Base-by-base conservation (phyloP, 257 asterid genomes). In the Ophiorrhiza pumila region DNA sequence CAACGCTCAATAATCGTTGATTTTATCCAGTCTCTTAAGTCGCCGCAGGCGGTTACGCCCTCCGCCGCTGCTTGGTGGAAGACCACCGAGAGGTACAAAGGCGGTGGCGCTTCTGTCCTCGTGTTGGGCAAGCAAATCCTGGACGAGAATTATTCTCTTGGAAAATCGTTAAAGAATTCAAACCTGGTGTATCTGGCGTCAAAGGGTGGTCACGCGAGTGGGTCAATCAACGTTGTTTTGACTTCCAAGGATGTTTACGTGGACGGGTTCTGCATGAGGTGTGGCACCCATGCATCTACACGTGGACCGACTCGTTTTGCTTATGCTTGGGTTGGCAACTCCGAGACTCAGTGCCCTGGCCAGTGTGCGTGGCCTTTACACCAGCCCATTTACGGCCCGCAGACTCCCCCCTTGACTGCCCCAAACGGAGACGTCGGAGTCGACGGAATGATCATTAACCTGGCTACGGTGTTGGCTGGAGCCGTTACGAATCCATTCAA, bases 321-420 rank as follows among this genome's bases (percentile, higher is more conserved):
- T 0, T 89, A 86, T 74, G 96, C 89, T 18, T 91, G 97, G 97
- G 95, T 91, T 5, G 97, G 97, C 3, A 87, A 91, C 83, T 78
- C 97, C 53, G 96, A 80, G 74, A 80, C 74, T 15, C 90, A 80
- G 83, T 91, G 96, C 42, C 85, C 96, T 0, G 97, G 97, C 0
- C 85, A 87, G 80, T 90, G 98, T 74, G 98, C 97, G 2, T 88
- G 92, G 96, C 98, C 98, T 42, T 92, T 92, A 50, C 92, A 90
- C 72, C 91, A 85, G 78, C 97, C 97, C n/a, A 4, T 80, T 17
- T 88, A 87, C 88, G 95, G 95, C n/a, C 97, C 97, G 6, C 97
- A 90, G 78, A 41, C 83, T 1, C 86, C 90, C 72, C 90, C 97
- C 61, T 75, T 90, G 0, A 76, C 82, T 20, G 84, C 97, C 3